Evolutionary conservation across 2,329 filamentous ascomycete genomes (phyloP), one percentile per base, ranked within the genome.

Genomic region (Diaporthe ilicicola): DNA sequence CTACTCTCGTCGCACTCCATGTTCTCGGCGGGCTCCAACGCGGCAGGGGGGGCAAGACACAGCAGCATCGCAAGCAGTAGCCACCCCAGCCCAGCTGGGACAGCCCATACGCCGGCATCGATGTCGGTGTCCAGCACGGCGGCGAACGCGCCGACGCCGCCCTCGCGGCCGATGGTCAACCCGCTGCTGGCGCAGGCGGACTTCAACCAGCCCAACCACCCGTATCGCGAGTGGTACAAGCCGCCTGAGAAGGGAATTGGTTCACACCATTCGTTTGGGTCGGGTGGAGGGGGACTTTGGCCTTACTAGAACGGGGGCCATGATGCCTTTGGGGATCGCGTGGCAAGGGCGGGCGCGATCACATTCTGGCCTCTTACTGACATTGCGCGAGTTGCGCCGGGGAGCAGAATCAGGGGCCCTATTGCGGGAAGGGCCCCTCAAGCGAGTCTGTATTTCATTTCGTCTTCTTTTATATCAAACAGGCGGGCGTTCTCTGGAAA

Each of bases 181-280:
- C 93, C 93, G 1, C 81, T 95, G 48, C 87, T 91, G 74, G 89
- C 88, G 29, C 73, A 76, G 56, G 93, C 93, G 1, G 93, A 96
- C 77, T 96, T 96, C 79, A 91, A 86, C 29, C 85, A 92, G 75
- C 91, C 93, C 4, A 91, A 94, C 74, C 93, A 95, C 80, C 93
- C 94, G 1, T 97, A 96, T 77, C 91, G 94, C 77, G 90, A 91
- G 64, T 91, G 91, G 81, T 97, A 95, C 76, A 91, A 94, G 73
- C 91, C 93, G 44, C 92, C 93, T 1, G 92, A 88, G 56, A 68
- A 67, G 64, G 70, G 56, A 19, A 39, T 59, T 13, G 59, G 42
- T 19, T 37, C 59, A 74, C 85, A 48, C 53, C 66, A 54, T 55
- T 61, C 56, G 29, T 53, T 73, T 61, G 65, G 51, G 56, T 64